Percentiles rank a stretch among this genome's conserved stretches.
Conservation (phyloP, 116 monocot species). For the Cymodocea nodosa region DNA sequence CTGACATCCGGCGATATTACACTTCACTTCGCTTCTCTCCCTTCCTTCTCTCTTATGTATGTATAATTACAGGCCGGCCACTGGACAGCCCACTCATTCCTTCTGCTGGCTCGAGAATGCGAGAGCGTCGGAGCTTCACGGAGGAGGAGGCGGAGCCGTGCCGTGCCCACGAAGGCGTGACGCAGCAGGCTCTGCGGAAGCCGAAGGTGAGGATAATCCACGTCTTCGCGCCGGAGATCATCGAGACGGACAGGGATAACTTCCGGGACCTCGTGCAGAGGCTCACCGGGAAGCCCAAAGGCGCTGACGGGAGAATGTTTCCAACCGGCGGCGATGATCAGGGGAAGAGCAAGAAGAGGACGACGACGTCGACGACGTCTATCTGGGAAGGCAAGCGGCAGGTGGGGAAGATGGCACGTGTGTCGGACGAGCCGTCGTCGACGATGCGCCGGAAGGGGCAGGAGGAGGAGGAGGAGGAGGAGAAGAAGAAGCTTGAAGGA, state of each 20-base stretch:
- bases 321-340: not conserved
- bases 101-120: too few relatives aligned
- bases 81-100: too few relatives aligned
- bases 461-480: not conserved
- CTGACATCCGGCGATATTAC: too few relatives aligned
- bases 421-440: too few relatives aligned
- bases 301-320: not conserved
- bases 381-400: too few relatives aligned
- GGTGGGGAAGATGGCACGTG: too few relatives aligned
- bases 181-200: not conserved
- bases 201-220: slow-evolving; percentile 50
- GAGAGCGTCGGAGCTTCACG: too few relatives aligned
- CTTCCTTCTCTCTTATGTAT: too few relatives aligned
- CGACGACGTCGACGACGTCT: not conserved
- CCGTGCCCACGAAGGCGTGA: too few relatives aligned
- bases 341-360: not conserved
- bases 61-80: too few relatives aligned
- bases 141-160: too few relatives aligned
- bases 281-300: slow-evolving; percentile 36
- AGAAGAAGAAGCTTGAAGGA: not conserved
- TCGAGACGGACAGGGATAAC: slow-evolving; percentile 37
- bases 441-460: not conserved
- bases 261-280: slow-evolving; percentile 57
- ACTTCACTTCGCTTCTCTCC: too few relatives aligned
- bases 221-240: slow-evolving; percentile 46